Conservation (phyloP, 2,329 filamentous ascomycete genomes). For the Trichoderma guizhouense region DNA sequence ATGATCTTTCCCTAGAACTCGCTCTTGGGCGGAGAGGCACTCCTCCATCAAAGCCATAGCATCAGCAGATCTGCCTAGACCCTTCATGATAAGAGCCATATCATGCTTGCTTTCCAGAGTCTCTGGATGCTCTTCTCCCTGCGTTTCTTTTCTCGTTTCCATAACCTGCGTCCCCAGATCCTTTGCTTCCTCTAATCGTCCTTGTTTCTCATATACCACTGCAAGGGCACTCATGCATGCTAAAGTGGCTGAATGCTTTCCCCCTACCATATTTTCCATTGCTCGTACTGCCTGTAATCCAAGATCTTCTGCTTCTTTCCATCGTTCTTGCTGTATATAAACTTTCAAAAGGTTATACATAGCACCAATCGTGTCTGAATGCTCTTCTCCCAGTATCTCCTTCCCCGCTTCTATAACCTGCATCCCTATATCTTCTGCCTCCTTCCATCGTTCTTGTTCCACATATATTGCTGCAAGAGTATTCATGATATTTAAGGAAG, state of each 20-base stretch:
- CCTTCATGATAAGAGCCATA: neutral
- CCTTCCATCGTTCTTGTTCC: neutral
- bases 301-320: too few relatives aligned
- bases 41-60: neutral
- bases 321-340: too few relatives aligned
- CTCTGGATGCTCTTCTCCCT: neutral
- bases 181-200: neutral
- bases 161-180: neutral
- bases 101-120: neutral
- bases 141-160: neutral
- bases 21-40: neutral
- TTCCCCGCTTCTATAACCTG: neutral
- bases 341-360: too few relatives aligned
- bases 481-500: too few relatives aligned
- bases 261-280: too few relatives aligned
- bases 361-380: neutral
- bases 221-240: neutral
- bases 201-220: too few relatives aligned
- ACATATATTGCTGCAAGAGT: neutral
- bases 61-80: neutral
- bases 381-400: neutral
- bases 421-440: neutral
- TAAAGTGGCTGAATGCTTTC: neutral
- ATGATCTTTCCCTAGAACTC: neutral
- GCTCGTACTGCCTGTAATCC: too few relatives aligned